These are phyloP conservation scores for Pascua sp. DNA, from an alignment of 1,284 basidiomycete genomes.

Conservation along the genomic window DNA sequence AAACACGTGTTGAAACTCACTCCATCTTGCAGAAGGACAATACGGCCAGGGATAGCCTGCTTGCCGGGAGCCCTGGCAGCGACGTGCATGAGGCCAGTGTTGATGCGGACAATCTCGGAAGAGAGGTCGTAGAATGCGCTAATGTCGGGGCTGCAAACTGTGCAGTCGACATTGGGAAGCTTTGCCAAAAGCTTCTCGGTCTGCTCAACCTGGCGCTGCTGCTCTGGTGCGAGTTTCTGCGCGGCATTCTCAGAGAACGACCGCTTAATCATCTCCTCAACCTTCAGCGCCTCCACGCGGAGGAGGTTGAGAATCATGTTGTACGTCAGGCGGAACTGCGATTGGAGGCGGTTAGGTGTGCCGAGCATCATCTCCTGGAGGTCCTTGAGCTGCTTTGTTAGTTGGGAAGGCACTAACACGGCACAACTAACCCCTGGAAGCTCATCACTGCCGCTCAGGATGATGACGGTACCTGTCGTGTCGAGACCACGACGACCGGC, in stretches of 20 bases:
- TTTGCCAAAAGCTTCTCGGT: slow-evolving; percentile 68
- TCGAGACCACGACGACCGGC: slow-evolving; percentile 96
- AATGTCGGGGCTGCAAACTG: slow-evolving; percentile 67
- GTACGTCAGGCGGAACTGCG: slow-evolving; percentile 96
- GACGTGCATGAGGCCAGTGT: slow-evolving; percentile 64
- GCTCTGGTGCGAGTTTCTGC: slow-evolving; percentile 86
- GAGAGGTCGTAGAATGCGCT: slow-evolving; percentile 74
- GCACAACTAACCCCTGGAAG: slow-evolving; percentile 69
- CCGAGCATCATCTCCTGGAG: slow-evolving; percentile 91
- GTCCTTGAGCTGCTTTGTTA: slow-evolving; percentile 59
- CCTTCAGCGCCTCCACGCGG: slow-evolving; percentile 89
- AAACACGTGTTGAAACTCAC: slow-evolving; percentile 53
- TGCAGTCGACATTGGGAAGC: slow-evolving; percentile 67
- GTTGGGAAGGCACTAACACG: background rate
- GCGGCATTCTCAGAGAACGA: slow-evolving; percentile 98
- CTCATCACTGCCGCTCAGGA: slow-evolving; percentile 73
- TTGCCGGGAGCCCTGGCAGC: slow-evolving; percentile 63
- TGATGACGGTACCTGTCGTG: slow-evolving; percentile 93
- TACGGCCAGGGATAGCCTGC: slow-evolving; percentile 67
- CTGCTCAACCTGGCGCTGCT: slow-evolving; percentile 80
- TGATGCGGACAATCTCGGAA: slow-evolving; percentile 62
- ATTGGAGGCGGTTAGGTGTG: slow-evolving; percentile 82
- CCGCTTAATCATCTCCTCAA: slow-evolving; percentile 99
- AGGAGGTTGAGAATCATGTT: slow-evolving; percentile 99
- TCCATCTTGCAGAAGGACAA: slow-evolving; percentile 77